A percentile compares a stretch with the other conserved stretches of the same genome.
Evolutionary conservation across 2,329 filamentous ascomycete genomes (phyloP).

Genomic region (Alternaria brassicae): DNA sequence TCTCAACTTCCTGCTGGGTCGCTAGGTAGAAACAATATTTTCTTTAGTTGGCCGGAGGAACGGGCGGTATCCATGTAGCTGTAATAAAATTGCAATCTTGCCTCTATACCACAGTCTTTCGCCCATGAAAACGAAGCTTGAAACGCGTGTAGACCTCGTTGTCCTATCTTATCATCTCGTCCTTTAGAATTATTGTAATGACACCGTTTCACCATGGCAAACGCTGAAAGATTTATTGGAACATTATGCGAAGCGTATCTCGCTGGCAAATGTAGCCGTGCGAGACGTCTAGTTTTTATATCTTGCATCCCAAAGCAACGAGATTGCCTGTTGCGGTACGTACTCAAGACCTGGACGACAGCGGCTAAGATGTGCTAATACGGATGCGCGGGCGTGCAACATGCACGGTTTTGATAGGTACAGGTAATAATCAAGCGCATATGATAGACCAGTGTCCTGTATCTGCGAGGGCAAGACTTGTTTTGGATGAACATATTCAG

Average conservation of each 20-base stretch:
- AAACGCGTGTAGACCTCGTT: not conserved
- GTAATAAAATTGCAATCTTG: constrained; percentile 9
- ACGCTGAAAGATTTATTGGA: not conserved
- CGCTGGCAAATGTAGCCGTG: constrained; percentile 9
- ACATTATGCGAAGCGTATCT: not conserved
- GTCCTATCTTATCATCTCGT: not conserved
- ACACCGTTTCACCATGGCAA: not conserved
- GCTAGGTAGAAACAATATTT: constrained; percentile 9
- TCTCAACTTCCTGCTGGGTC: not conserved
- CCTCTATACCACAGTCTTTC: not conserved
- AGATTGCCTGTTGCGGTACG: constrained; percentile 8
- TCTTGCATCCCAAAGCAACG: not conserved
- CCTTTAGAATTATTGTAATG: not conserved
- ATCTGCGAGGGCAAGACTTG: not conserved
- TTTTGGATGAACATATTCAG: not conserved
- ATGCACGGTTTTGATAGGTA: not conserved
- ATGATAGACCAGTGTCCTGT: not conserved
- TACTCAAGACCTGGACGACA: not conserved
- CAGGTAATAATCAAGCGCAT: not conserved
- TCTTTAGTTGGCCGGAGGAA: not conserved
- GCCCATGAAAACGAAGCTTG: not conserved
- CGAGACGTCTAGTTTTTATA: constrained; percentile 9
- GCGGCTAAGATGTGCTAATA: not conserved
- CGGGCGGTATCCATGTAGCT: constrained; percentile 7
- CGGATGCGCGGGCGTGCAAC: not conserved